A percentile compares a stretch with the other conserved stretches of the same genome.
Conservation (phyloP, 2,329 filamentous ascomycete species). For the Chrysosphaeria jannelii region DNA sequence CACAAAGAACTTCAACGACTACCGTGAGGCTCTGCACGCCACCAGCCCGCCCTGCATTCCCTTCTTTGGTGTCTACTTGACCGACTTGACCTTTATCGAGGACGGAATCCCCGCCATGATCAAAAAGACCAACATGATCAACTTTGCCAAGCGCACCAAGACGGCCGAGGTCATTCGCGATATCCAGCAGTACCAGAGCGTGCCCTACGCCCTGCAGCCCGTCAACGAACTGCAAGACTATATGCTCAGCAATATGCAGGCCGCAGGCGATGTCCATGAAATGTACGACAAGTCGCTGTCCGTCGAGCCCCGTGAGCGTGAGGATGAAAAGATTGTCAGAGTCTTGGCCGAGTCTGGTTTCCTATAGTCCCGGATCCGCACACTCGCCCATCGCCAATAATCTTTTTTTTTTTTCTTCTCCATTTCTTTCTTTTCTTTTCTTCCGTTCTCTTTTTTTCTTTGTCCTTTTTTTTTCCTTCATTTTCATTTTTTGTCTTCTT, state of each 20-base stretch:
- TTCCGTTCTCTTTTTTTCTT: too few relatives aligned
- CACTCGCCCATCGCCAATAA: too few relatives aligned
- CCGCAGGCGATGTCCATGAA: constrained; percentile 84
- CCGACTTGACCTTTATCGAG: constrained; percentile 92
- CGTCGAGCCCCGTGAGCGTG: constrained; percentile 79
- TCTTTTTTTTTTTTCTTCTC: too few relatives aligned
- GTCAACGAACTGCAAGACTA: constrained; percentile 89
- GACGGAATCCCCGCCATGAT: constrained; percentile 86
- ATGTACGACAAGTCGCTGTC: constrained; percentile 96
- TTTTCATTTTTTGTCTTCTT: too few relatives aligned
- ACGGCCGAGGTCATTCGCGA: constrained; percentile 95
- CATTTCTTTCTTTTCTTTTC: too few relatives aligned
- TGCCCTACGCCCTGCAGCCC: constrained; percentile 72
- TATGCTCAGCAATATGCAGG: constrained; percentile 86
- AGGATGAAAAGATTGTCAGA: constrained; percentile 95
- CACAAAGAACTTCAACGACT: constrained; percentile 94
- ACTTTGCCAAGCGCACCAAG: constrained; percentile 94
- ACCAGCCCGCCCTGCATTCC: constrained; percentile 93
- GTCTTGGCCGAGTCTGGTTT: constrained; percentile 10
- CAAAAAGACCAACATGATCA: constrained; percentile 90
- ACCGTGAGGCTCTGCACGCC: constrained; percentile 70
- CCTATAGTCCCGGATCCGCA: too few relatives aligned
- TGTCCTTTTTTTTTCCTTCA: too few relatives aligned
- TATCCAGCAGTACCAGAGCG: constrained; percentile 95
- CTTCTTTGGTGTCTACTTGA: constrained; percentile 93